Conservation (phyloP, 2,329 filamentous ascomycete genomes). For the Berkeleyomyces rouxiae region DNA sequence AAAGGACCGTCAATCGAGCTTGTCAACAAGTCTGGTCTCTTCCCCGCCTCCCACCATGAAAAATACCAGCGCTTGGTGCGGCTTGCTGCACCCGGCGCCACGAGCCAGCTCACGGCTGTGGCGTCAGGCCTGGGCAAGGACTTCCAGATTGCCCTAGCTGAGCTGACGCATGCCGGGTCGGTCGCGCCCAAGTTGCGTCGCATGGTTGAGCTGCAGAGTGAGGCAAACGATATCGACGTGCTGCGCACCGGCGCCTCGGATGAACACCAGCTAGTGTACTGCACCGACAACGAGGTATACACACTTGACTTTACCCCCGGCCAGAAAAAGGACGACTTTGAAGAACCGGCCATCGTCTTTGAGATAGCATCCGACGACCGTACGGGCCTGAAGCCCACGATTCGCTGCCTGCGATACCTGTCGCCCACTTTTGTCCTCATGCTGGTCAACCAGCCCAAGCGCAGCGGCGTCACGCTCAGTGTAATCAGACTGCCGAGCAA, state of each 20-base stretch:
- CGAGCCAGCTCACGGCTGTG: constrained; percentile 54
- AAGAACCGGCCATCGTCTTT: constrained; percentile 34
- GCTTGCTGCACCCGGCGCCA: constrained; percentile 33
- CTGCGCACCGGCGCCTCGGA: constrained; percentile 40
- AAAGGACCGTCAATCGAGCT: constrained; percentile 25
- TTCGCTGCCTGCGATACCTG: constrained; percentile 43
- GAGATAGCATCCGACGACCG: constrained; percentile 33
- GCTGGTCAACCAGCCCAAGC: constrained; percentile 40
- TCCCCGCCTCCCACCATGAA: constrained; percentile 32
- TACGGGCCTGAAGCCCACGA: constrained; percentile 30
- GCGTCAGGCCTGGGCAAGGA: constrained; percentile 62
- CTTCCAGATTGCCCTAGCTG: constrained; percentile 67
- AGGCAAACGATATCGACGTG: constrained; percentile 55
- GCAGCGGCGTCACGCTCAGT: constrained; percentile 39
- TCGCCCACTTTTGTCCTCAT: constrained; percentile 40
- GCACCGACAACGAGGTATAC: constrained; percentile 59
- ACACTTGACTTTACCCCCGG: constrained; percentile 39
- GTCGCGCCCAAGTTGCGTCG: constrained; percentile 29
- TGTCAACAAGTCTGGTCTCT: constrained; percentile 34
- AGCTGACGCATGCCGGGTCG: constrained; percentile 38
- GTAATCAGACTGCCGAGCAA: constrained; percentile 35
- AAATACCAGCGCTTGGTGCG: constrained; percentile 44
- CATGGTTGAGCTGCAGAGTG: constrained; percentile 33
- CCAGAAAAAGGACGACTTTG: constrained; percentile 23
- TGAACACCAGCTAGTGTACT: constrained; percentile 60